Base-by-base conservation (phyloP, 2,329 filamentous ascomycete genomes). In the Simplicillium sp. region DNA sequence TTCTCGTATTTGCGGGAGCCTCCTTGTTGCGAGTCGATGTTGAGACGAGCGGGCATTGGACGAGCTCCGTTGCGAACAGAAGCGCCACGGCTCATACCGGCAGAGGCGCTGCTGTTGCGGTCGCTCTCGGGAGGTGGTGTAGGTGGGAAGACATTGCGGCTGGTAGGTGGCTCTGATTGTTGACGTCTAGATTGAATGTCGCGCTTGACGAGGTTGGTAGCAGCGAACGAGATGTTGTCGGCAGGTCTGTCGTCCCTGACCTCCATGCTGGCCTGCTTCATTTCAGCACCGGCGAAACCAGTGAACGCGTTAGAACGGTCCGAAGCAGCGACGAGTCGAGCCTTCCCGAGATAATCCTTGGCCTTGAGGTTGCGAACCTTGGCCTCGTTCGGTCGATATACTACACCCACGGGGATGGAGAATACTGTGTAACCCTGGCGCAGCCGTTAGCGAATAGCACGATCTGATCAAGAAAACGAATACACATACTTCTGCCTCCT, bases 361-460 rank as follows among this genome's bases (percentile, higher is more conserved):
- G 88, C 87, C 70, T 96, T 95, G 54, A 98, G 70, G 56, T 98
- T 98, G 65, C 94, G 94, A 50, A 98, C 92, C 64, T 98, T 98
- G 48, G 92, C 89, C 55, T 94, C 89, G 58, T 96, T 97, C 16
- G 92, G 92, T 44, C 92, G 75, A 64, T 97, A 98, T 13, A 98
- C 77, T 28, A 96, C 86, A 17, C 92, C 92, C 11, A 97, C 89
- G 1, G 92, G 92, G 40, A 97, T 97, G 0, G 89, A 97, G 66
- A 98, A 98, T 34, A 98, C 92, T 1, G 92, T 97, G 58, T 98
- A 98, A 36, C 90, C 92, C 85, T 94, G 46, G 3, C 29, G 41
- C 9, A 6, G 20, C 20, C 9, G 20, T 25, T 25, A 25, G 20
- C 20, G 20, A 25, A 25, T 25, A 5, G 20, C 9, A 5, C 5